Evolutionary conservation across 345 rosid genomes (phyloP), one percentile per base, ranked within the genome.

Genomic region (Lepidium aucheri): DNA sequence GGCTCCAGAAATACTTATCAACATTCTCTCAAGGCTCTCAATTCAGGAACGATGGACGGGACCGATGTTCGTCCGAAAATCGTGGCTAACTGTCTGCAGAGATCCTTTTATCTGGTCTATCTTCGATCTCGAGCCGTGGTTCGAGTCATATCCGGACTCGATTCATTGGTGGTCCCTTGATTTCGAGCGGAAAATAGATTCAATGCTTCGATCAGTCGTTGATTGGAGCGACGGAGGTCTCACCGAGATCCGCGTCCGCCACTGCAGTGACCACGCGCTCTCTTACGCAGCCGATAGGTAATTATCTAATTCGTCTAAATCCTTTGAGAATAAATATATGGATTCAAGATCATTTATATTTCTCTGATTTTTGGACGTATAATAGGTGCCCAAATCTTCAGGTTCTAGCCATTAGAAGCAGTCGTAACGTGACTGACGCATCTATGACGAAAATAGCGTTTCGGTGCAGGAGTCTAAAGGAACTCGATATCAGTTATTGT

Each of bases 221-320:
- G 68, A 65, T 62, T 88, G 90, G 96, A 85, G 90, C 81, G 70
- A 63, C 26, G 86, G 81, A 4, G 67, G 74, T 16, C 85, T 93
- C 36, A 70, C 84, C 3, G 74, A 75, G 64, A 82, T 93, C 60
- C 88, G 80, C 13, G 70, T 86, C 32, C 80, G 90, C 20, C 94
- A 89, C 84, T 87, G 98, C 84, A 87, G 94, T 60, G 94, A 93
- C 70, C 78, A 61, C 26, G 69, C 97, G 24, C 73, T 93, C 67
- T 66, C 67, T 68, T 74, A 79, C 67, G 85, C 51, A 10, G 86
- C 96, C 17, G 84, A 86, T 26, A 87, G 93, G 96, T 72, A 36
- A 28, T 28, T 77, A 60, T 47, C 0, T 49, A 30, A 46, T 24
- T 58, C 5, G 15, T 24, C 13, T 10, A 9, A 28, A 28, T 0